Percentiles rank a stretch among this genome's conserved stretches.
Evolutionary conservation across 805 yeast species (phyloP).

Genomic region (Cyberlindnera maclurae): DNA sequence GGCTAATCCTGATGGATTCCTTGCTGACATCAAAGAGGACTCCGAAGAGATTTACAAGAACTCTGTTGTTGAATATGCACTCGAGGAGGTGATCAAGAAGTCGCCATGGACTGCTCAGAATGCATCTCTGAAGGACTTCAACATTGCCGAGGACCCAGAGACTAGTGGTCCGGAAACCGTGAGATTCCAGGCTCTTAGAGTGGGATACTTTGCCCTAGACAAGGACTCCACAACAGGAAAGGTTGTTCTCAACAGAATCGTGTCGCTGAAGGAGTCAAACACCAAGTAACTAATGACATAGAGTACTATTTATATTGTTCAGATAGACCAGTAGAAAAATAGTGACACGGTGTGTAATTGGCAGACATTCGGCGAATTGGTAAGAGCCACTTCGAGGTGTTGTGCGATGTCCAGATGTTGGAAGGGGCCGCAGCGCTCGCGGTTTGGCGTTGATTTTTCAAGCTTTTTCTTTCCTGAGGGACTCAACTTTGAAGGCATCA

Average conservation of each 20-base stretch:
- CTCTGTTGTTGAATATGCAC: constrained; percentile 75
- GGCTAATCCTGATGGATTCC: constrained; percentile 79
- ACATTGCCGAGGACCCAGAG: constrained; percentile 58
- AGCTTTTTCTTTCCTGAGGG: constrained; percentile 16
- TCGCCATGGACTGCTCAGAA: constrained; percentile 70
- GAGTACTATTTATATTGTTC: not conserved
- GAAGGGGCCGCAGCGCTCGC: constrained; percentile 2
- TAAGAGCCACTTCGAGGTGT: not conserved
- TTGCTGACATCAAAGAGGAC: constrained; percentile 74
- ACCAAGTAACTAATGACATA: constrained; percentile 1
- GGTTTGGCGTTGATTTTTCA: constrained; percentile 17
- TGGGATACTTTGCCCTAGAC: constrained; percentile 92
- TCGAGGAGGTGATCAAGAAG: constrained; percentile 54
- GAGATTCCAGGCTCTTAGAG: constrained; percentile 95
- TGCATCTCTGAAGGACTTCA: constrained; percentile 52
- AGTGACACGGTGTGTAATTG: not conserved
- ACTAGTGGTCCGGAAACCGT: constrained; percentile 67
- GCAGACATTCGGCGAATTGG: not conserved
- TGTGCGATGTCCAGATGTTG: constrained; percentile 1
- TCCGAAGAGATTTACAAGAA: constrained; percentile 60
- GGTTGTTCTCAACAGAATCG: constrained; percentile 82
- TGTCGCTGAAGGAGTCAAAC: constrained; percentile 73
- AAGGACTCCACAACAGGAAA: constrained; percentile 57
- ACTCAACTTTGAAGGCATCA: constrained; percentile 4
- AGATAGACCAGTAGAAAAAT: not conserved